These are phyloP conservation scores for Daedalea quercina DNA, from an alignment of 768 basidiomycete genomes.

Conservation along the genomic window DNA sequence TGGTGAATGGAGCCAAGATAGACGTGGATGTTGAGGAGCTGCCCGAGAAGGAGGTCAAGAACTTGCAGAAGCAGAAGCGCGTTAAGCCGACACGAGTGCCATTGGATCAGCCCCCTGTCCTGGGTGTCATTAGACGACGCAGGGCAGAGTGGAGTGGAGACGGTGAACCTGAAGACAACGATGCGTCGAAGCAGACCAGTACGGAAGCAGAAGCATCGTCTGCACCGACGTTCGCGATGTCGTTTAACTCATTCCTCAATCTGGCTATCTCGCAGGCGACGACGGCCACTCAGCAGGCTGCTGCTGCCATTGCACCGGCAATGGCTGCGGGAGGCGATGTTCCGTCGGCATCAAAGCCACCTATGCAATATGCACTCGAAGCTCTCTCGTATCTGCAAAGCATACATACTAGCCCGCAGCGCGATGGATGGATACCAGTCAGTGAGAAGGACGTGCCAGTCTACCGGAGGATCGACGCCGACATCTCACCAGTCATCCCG, in stretches of 20 bases:
- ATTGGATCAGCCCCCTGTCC: conserved; percentile 86
- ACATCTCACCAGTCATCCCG: conserved; percentile 74
- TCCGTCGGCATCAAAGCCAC: conserved; percentile 52
- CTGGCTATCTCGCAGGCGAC: conserved; percentile 71
- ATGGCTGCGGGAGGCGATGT: conserved; percentile 33
- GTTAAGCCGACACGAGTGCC: conserved; percentile 82
- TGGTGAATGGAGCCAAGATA: conserved; percentile 84
- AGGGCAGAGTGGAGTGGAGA: conserved; percentile 69
- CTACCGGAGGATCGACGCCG: conserved; percentile 66
- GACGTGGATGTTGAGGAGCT: conserved; percentile 87
- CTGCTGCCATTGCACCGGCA: conserved; percentile 67
- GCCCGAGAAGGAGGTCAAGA: conserved; percentile 79
- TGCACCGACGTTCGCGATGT: conserved; percentile 61
- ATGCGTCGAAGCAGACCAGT: conserved; percentile 1
- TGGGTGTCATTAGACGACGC: conserved; percentile 61
- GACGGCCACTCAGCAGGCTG: conserved; percentile 67
- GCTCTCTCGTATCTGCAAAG: conserved; percentile 76
- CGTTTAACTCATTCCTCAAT: conserved; percentile 66
- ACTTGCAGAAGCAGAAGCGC: conserved; percentile 76
- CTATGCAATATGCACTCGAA: conserved; percentile 78
- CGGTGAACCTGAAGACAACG: conserved; percentile 22
- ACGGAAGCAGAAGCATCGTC: conserved; percentile 27
- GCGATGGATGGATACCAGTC: conserved; percentile 70
- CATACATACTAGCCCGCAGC: conserved; percentile 48
- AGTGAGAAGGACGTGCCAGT: conserved; percentile 73